Conservation (phyloP, 805 yeast species). For the Sugiyamaella valdiviana region DNA sequence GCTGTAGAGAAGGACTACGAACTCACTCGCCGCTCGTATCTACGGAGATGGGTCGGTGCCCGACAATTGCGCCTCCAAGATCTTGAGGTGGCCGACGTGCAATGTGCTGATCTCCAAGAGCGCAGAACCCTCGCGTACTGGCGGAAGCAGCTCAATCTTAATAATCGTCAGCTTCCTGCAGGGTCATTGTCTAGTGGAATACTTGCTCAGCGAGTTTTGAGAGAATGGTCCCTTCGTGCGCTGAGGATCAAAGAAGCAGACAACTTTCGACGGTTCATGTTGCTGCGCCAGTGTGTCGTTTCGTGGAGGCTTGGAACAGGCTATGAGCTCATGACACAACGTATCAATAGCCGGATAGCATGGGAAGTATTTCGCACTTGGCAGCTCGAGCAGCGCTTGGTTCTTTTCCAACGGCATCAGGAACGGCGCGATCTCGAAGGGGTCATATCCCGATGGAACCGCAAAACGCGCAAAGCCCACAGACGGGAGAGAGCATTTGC, state of each 20-base stretch:
- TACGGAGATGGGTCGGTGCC: neutral
- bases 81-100: neutral
- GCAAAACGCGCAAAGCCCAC: neutral
- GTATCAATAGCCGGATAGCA: neutral
- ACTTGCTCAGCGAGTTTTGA: neutral
- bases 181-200: neutral
- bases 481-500: neutral
- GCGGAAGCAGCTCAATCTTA: neutral
- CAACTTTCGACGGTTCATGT: neutral
- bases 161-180: neutral
- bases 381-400: neutral
- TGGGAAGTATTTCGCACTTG: neutral
- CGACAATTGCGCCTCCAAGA: neutral
- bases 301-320: neutral
- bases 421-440: neutral
- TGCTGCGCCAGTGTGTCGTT: neutral
- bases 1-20: neutral
- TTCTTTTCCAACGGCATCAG: neutral
- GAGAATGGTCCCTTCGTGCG: neutral
- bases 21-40: neutral
- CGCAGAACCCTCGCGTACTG: neutral
- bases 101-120: neutral
- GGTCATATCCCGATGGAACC: neutral
- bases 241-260: neutral
- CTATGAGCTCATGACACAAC: neutral